phyloP scores from a whole-genome alignment of 1,284 basidiomycete species.

The Ustilago tritici region DNA sequence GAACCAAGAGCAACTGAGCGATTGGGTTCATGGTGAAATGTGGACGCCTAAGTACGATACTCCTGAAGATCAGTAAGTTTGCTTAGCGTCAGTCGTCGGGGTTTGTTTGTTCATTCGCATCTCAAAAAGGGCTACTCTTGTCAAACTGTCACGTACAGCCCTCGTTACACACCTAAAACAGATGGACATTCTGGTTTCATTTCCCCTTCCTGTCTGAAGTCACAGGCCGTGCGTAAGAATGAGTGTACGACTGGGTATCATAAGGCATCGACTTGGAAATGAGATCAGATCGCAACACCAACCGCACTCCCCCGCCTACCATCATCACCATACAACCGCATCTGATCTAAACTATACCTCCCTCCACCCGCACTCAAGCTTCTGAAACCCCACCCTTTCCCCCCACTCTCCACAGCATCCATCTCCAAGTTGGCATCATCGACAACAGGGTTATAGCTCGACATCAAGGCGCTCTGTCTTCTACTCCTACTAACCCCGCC shows the following conservation, averaged over 20 bases:
- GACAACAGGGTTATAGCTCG: conserved; percentile 1
- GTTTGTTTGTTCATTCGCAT: conserved; percentile 1
- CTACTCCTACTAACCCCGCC: neutral
- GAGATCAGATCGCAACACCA: neutral
- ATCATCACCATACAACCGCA: neutral
- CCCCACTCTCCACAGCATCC: neutral
- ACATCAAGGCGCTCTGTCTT: conserved; percentile 20
- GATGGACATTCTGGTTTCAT: neutral
- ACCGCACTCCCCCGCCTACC: neutral
- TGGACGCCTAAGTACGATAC: conserved; percentile 62
- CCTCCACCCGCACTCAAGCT: neutral
- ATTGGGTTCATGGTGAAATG: conserved; percentile 66
- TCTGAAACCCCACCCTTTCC: neutral
- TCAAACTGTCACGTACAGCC: neutral
- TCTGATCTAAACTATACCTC: neutral
- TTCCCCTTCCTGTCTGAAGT: neutral
- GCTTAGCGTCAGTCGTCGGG: neutral
- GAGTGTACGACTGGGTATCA: neutral
- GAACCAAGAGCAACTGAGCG: conserved; percentile 56
- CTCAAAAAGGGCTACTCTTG: neutral
- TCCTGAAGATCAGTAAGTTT: conserved; percentile 7
- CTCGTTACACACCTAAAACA: neutral
- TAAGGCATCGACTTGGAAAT: neutral
- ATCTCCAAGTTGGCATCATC: neutral
- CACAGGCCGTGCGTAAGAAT: neutral